Evolutionary conservation across 345 rosid genomes (phyloP), one percentile per base, ranked within the genome.

Genomic region (Populus deltoides): DNA sequence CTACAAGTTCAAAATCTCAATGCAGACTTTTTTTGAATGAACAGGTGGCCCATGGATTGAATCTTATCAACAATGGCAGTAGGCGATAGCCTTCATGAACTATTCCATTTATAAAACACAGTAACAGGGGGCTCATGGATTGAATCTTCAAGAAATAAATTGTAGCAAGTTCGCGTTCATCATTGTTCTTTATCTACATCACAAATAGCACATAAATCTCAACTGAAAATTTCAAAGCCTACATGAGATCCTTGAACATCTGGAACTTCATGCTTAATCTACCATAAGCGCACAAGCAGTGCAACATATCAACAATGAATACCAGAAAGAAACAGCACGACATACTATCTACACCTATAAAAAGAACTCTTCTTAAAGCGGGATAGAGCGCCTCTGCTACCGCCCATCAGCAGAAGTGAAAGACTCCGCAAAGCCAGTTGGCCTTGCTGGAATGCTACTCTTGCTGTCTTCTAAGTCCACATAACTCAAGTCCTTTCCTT

Each of bases 331-430:
- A 69, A 61, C 49, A 68, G 71, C 74, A 76, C 71, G 73, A 71
- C 76, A 69, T 17, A 71, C 43, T 81, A 86, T 84, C 85, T 82
- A 88, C 87, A 83, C 25, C 77, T 38, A 77, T 43, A 47, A 63
- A 81, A 61, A 71, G 62, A 71, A 71, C 11, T 29, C 16, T 8
- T 20, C n/a, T 27, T 2, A 6, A 77, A 61, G 72, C 33, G 80
- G 68, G 36, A 22, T 51, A 25, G 18, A 49, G 15, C 74, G 61
- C 66, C 72, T 69, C 35, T 29, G 65, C 83, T 75, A 91, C 80
- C 96, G 88, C 70, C 92, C 97, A 85, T 90, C 97, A 0, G 86
- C 81, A 33, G 97, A 92, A 66, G 91, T 88, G 85, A 92, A 92
- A 7, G 97, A 90, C 36, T 92, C 93, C 0, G 97, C 93, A 29